These are phyloP conservation scores for Neurospora sp. DNA, from an alignment of 495 filamentous ascomycete genomes.

Conservation along the genomic window DNA sequence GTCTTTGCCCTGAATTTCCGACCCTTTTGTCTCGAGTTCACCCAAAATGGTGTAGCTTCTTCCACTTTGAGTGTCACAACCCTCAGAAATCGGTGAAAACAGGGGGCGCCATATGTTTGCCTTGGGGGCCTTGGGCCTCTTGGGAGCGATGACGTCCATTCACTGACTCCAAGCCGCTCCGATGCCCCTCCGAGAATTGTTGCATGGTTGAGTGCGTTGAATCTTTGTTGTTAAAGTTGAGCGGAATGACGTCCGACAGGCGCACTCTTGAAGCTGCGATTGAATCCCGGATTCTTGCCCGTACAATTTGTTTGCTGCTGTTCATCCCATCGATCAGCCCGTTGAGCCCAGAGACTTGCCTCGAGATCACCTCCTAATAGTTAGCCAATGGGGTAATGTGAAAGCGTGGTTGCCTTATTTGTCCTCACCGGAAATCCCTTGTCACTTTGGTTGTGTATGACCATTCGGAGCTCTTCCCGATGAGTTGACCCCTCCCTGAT, in stretches of 20 bases:
- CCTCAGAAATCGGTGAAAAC: not conserved
- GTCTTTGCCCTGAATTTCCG: not conserved
- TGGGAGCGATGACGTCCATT: not conserved
- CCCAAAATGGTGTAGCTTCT: not conserved
- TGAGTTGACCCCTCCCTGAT: not conserved
- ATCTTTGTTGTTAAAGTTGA: not conserved
- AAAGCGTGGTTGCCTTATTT: not conserved
- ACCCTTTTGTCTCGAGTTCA: not conserved
- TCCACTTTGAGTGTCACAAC: not conserved
- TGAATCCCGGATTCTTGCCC: not conserved
- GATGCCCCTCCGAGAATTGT: not conserved
- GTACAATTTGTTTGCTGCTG: not conserved
- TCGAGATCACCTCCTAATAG: not conserved
- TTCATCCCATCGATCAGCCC: not conserved
- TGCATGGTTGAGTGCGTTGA: not conserved
- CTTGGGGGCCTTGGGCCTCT: not conserved
- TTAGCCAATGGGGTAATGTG: not conserved
- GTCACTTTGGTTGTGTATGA: not conserved
- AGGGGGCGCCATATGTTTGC: not conserved
- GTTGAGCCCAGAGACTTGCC: not conserved
- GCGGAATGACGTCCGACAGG: not conserved
- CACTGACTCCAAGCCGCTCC: not conserved
- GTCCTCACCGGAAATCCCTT: not conserved
- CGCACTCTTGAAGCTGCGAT: not conserved
- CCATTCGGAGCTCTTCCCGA: not conserved